phyloP scores from a whole-genome alignment of 495 filamentous ascomycete species.

The Jackrogersella minutella region DNA sequence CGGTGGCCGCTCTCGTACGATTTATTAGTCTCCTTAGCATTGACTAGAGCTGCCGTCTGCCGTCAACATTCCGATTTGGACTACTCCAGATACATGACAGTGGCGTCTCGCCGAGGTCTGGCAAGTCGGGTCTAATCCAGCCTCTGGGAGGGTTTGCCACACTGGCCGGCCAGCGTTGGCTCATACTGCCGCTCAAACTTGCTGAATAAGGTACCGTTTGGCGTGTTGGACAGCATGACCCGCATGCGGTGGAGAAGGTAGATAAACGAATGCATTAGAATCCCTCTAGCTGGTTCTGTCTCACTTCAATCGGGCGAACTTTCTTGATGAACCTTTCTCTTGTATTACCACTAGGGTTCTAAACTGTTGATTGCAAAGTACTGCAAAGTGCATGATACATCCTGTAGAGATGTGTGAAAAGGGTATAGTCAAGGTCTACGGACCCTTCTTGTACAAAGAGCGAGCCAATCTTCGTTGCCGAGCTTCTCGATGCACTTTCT shows the following conservation, averaged over 20 bases:
- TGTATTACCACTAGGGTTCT: constrained; percentile 38
- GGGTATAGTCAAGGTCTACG: constrained; percentile 36
- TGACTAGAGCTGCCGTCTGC: constrained; percentile 42
- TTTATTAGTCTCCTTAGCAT: constrained; percentile 35
- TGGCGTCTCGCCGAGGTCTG: constrained; percentile 42
- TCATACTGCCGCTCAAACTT: constrained; percentile 33
- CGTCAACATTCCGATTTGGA: constrained; percentile 43
- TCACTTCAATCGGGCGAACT: constrained; percentile 43
- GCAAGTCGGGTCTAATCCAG: constrained; percentile 40
- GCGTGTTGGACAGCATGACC: constrained; percentile 42
- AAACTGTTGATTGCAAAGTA: constrained; percentile 40
- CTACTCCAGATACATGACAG: constrained; percentile 39
- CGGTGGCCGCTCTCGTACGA: constrained; percentile 37
- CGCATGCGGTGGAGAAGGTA: constrained; percentile 44
- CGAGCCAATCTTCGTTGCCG: constrained; percentile 41
- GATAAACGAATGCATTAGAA: constrained; percentile 43
- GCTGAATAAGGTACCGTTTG: constrained; percentile 42
- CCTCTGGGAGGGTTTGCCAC: constrained; percentile 35
- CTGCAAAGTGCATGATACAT: constrained; percentile 43
- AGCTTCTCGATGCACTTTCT: constrained; percentile 40
- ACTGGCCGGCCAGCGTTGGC: constrained; percentile 37
- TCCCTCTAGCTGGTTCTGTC: constrained; percentile 41
- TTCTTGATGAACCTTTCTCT: constrained; percentile 35
- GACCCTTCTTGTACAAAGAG: constrained; percentile 40
- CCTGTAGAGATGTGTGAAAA: constrained; percentile 40